These are phyloP conservation scores for Podaxis sp. DNA, from an alignment of 768 basidiomycete species.

Conservation along the genomic window DNA sequence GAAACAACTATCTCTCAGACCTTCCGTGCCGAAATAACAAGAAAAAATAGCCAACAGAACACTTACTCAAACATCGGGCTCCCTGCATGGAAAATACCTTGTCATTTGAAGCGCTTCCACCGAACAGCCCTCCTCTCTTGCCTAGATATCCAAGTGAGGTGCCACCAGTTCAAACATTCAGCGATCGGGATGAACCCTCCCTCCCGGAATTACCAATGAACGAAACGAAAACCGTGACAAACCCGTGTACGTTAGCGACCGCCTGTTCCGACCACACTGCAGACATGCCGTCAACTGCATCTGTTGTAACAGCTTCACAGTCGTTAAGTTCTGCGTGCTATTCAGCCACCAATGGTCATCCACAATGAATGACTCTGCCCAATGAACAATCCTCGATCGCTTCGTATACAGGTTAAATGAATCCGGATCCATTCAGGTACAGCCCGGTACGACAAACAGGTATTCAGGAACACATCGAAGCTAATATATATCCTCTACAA, in stretches of 20 bases:
- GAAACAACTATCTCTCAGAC: not conserved
- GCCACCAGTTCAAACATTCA: not conserved
- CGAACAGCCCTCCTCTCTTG: not conserved
- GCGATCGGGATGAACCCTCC: not conserved
- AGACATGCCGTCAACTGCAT: not conserved
- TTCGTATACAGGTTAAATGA: too few species aligned
- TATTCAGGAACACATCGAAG: not conserved
- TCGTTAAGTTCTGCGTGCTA: not conserved
- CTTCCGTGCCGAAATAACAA: not conserved
- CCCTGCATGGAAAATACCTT: slow-evolving; percentile 6
- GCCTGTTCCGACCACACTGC: not conserved
- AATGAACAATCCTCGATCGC: too few species aligned
- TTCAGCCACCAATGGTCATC: too few species aligned
- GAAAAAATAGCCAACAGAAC: not conserved
- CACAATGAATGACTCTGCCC: too few species aligned
- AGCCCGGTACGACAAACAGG: not conserved
- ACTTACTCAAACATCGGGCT: not conserved
- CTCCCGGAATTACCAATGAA: not conserved
- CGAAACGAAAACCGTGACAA: not conserved
- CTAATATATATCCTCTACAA: not conserved
- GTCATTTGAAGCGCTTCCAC: not conserved
- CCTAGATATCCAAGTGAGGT: not conserved
- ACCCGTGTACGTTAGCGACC: not conserved
- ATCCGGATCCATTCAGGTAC: too few species aligned
- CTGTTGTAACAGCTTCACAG: not conserved